Base-by-base conservation (phyloP, 306 rosid genomes). In the Rosa persica region DNA sequence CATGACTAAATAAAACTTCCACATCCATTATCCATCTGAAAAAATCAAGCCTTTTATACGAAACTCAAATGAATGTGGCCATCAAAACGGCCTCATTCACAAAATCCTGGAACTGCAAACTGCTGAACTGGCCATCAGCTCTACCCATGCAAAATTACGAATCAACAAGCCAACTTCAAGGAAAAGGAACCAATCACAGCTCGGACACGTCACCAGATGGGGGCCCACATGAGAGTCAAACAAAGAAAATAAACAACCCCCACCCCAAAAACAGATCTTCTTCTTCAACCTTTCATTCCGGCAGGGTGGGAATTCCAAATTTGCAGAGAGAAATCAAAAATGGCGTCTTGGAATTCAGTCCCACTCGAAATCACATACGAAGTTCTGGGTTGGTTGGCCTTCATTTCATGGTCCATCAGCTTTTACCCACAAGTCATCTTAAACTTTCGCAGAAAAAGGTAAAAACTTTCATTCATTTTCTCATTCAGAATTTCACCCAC, bases 401-500 rank as follows among this genome's bases (percentile, higher is more conserved):
- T 89, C 72, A 40, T 74, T n/a, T 77, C 79, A 27, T 93, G 98
- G 96, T 88, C 94, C 16, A 72, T 88, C 69, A 84, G 93, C 80
- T 83, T 85, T 85, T 93, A 87, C 49, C 98, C 98, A 12, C 98
- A 93, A 78, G 89, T 93, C 79, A 87, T 93, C 74, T 77, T 91
- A 64, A 93, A 91, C 70, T 91, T 78, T 22, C 90, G 89, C 2
- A 83, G 98, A 69, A 93, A 91, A 78, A 93, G 96, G 98, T 93
- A 1, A 17, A 25, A 1, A 36, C 46, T 16, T 38, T 66, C 13
- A 4, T 22, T n/a, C 4, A 36, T 46, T 27, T 60, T 15, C 12
- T 30, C 36, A 30, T 30, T 30, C 36, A 30, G 36, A 30, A 30
- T 30, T 30, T 30, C 36, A 30, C 36, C 36, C 36, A 30, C 36